A percentile compares a stretch with the other conserved stretches of the same genome.
These are phyloP conservation scores for Aspergillus sojae DNA, from an alignment of 2,329 filamentous ascomycete genomes.

Conservation along the genomic window DNA sequence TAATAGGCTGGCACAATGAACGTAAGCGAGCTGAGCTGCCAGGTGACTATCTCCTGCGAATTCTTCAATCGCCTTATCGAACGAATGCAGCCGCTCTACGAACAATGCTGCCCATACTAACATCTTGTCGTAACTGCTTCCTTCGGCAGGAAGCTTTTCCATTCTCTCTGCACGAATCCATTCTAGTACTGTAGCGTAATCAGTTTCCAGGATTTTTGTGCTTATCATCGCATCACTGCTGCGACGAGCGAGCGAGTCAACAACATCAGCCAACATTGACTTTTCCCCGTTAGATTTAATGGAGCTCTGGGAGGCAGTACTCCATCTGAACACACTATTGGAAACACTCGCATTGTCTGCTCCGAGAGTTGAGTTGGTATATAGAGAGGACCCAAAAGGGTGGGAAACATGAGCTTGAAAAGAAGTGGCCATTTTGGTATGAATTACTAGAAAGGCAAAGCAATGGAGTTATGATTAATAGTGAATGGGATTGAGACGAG, in stretches of 20 bases:
- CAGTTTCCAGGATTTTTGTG: conserved; percentile 14
- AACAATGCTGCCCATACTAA: conserved; percentile 45
- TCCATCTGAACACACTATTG: conserved; percentile 6
- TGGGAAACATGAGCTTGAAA: conserved; percentile 20
- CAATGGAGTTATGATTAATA: background rate
- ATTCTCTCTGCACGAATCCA: conserved; percentile 45
- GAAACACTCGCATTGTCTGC: conserved; percentile 14
- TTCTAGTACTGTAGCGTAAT: conserved; percentile 24
- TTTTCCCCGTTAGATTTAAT: conserved; percentile 14
- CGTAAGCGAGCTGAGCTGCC: conserved; percentile 54
- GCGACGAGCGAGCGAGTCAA: conserved; percentile 17
- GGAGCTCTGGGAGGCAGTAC: conserved; percentile 6
- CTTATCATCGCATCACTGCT: conserved; percentile 18
- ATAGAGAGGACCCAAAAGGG: conserved; percentile 14
- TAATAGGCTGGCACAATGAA: conserved; percentile 51
- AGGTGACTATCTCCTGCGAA: conserved; percentile 42
- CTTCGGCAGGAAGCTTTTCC: conserved; percentile 42
- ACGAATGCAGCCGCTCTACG: conserved; percentile 40
- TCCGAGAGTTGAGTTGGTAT: conserved; percentile 5
- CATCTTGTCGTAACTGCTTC: conserved; percentile 46
- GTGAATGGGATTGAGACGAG: accelerated
- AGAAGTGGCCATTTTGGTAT: conserved; percentile 19
- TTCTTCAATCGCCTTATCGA: conserved; percentile 38
- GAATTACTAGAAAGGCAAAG: background rate
- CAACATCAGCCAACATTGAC: conserved; percentile 17